Conservation (phyloP, 495 filamentous ascomycete genomes). For the Bombardia bombarda region DNA sequence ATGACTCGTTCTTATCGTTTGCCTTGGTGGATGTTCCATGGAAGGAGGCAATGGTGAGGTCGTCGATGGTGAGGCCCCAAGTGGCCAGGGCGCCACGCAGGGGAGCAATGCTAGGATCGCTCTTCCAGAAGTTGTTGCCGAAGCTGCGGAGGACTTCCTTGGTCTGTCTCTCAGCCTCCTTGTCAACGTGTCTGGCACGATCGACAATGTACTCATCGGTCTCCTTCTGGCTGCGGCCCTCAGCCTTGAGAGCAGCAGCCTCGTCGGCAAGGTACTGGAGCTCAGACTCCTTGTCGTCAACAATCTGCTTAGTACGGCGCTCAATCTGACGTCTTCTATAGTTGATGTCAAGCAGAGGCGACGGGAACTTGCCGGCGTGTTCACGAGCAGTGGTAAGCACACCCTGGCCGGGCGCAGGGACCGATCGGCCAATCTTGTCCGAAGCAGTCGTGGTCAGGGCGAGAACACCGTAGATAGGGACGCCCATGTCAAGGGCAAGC, state of each 20-base stretch:
- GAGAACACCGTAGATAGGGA: conserved; percentile 93
- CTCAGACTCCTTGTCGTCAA: conserved; percentile 92
- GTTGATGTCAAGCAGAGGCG: conserved; percentile 90
- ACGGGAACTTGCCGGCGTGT: conserved; percentile 81
- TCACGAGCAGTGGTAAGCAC: conserved; percentile 96
- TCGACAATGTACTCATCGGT: conserved; percentile 73
- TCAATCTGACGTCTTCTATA: conserved; percentile 94
- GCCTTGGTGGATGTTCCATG: conserved; percentile 97
- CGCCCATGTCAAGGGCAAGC: conserved; percentile 95
- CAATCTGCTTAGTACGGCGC: conserved; percentile 82
- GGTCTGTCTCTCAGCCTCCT: conserved; percentile 82
- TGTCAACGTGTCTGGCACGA: conserved; percentile 76
- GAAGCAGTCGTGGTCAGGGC: conserved; percentile 95
- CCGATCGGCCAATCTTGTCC: conserved; percentile 96
- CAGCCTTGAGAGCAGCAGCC: conserved; percentile 80
- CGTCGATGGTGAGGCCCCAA: conserved; percentile 97
- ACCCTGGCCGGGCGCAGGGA: conserved; percentile 93
- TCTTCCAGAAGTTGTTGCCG: conserved; percentile 98
- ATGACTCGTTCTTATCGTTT: conserved; percentile 99
- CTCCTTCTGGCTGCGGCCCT: conserved; percentile 63
- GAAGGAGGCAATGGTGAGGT: conserved; percentile 92
- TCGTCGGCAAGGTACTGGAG: conserved; percentile 88
- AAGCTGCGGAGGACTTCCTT: conserved; percentile 84
- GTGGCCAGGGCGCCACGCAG: conserved; percentile 91
- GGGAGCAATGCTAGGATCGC: conserved; percentile 86